A percentile compares a stretch with the other conserved stretches of the same genome.
These are phyloP conservation scores for Penicillium digitatum DNA, from an alignment of 2,329 filamentous ascomycete species.

Conservation along the genomic window DNA sequence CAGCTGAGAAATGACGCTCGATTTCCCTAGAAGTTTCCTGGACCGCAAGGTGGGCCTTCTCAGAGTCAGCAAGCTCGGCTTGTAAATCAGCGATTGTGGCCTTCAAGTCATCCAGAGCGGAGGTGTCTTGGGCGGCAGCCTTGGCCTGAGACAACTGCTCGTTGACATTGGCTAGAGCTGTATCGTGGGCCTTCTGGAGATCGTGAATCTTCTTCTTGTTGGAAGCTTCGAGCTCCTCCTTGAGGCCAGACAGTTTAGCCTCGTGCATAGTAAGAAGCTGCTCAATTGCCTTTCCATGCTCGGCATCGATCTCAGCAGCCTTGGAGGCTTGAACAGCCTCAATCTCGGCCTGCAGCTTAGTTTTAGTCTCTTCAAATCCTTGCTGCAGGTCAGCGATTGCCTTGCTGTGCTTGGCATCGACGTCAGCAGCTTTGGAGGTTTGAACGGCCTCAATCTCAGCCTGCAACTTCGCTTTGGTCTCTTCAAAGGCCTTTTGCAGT, in stretches of 20 bases:
- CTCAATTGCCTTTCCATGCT: slow-evolving; percentile 30
- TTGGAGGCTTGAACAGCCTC: slow-evolving; percentile 35
- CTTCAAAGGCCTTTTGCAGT: slow-evolving; percentile 37
- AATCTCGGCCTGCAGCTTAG: slow-evolving; percentile 37
- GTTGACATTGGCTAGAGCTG: slow-evolving; percentile 31
- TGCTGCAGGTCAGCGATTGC: slow-evolving; percentile 31
- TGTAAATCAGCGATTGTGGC: slow-evolving; percentile 53
- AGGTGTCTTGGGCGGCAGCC: slow-evolving; percentile 36
- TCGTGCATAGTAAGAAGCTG: slow-evolving; percentile 41
- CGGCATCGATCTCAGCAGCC: slow-evolving; percentile 34
- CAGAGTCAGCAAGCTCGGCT: slow-evolving; percentile 59
- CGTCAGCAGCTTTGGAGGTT: slow-evolving; percentile 33
- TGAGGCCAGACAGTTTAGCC: slow-evolving; percentile 36
- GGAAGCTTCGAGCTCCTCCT: slow-evolving; percentile 35
- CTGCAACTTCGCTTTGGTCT: slow-evolving; percentile 32
- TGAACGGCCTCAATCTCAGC: slow-evolving; percentile 38
- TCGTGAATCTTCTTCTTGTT: slow-evolving; percentile 36
- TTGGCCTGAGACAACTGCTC: slow-evolving; percentile 36
- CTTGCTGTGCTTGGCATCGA: slow-evolving; percentile 34
- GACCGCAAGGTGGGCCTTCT: slow-evolving; percentile 37
- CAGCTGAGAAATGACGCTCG: slow-evolving; percentile 40
- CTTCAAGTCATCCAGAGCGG: slow-evolving; percentile 37
- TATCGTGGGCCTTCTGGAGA: slow-evolving; percentile 36
- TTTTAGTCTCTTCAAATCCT: slow-evolving; percentile 33
- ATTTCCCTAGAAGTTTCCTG: slow-evolving; percentile 36